Evolutionary conservation across 73 alveolate genomes (phyloP).

Genomic region (Paramecium biaurelia): DNA sequence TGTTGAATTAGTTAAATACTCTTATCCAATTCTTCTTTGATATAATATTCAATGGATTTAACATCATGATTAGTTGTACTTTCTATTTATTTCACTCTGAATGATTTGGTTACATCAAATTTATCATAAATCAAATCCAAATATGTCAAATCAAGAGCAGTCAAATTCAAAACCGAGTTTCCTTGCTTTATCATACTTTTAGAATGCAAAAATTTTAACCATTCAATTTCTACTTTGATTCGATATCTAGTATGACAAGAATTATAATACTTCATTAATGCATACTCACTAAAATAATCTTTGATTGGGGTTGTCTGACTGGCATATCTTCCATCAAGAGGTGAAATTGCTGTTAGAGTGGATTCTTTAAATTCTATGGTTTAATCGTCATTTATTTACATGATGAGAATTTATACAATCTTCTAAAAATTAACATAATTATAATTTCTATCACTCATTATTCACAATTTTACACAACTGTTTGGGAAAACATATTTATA

Average conservation of each 20-base stretch:
- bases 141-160: conserved; percentile 56
- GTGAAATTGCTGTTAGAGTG: conserved; percentile 77
- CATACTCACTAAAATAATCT: conserved; percentile 83
- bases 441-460: background rate
- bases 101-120: conserved; percentile 74
- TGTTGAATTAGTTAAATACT: background rate
- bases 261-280: conserved; percentile 73
- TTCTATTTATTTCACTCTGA: conserved; percentile 81
- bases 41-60: conserved; percentile 88
- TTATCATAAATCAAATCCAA: conserved; percentile 66
- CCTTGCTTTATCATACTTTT: conserved; percentile 59
- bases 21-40: conserved; percentile 77
- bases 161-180: conserved; percentile 47
- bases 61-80: conserved; percentile 88
- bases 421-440: background rate
- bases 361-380: conserved; percentile 26
- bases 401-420: conserved; percentile 14
- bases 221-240: conserved; percentile 82
- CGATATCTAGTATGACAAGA: conserved; percentile 51
- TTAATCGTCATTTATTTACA: background rate
- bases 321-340: conserved; percentile 93
- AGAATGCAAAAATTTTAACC: conserved; percentile 76
- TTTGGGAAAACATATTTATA: background rate
- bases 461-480: background rate
- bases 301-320: conserved; percentile 63